Evolutionary conservation across 2,329 filamentous ascomycete genomes (phyloP).

Genomic region (Chalaropsis thielavioides): DNA sequence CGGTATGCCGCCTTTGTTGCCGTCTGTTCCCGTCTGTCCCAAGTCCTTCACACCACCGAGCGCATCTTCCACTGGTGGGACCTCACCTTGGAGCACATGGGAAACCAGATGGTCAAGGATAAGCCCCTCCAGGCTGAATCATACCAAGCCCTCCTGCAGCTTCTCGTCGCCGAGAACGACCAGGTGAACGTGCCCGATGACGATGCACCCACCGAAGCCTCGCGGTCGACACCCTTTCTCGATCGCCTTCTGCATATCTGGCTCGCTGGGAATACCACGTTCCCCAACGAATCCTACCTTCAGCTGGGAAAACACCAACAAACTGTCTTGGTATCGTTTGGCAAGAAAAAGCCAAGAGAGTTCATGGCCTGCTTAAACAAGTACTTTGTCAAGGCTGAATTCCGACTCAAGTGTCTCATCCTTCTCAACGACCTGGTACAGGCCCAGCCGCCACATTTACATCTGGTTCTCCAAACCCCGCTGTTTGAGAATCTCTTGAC

Average conservation of each 20-base stretch:
- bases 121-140: constrained; percentile 50
- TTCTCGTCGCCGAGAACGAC: constrained; percentile 49
- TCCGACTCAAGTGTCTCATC: constrained; percentile 48
- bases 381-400: constrained; percentile 48
- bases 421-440: constrained; percentile 61
- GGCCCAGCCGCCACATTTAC: constrained; percentile 63
- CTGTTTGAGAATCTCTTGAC: constrained; percentile 57
- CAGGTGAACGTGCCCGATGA: constrained; percentile 32
- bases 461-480: constrained; percentile 56
- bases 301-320: constrained; percentile 37
- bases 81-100: constrained; percentile 27
- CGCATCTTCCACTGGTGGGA: constrained; percentile 61
- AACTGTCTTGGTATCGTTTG: constrained; percentile 42
- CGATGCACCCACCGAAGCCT: constrained; percentile 28
- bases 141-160: constrained; percentile 47
- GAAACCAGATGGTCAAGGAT: constrained; percentile 41
- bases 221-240: constrained; percentile 34
- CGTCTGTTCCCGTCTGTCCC: constrained; percentile 48
- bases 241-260: constrained; percentile 43
- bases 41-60: constrained; percentile 46
- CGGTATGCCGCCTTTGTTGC: constrained; percentile 54
- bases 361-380: constrained; percentile 52
- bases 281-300: constrained; percentile 8
- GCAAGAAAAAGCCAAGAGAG: constrained; percentile 54
- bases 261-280: constrained; percentile 34